phyloP scores from a whole-genome alignment of 305 asterid genomes.

The Solanum aculeatissimum region DNA sequence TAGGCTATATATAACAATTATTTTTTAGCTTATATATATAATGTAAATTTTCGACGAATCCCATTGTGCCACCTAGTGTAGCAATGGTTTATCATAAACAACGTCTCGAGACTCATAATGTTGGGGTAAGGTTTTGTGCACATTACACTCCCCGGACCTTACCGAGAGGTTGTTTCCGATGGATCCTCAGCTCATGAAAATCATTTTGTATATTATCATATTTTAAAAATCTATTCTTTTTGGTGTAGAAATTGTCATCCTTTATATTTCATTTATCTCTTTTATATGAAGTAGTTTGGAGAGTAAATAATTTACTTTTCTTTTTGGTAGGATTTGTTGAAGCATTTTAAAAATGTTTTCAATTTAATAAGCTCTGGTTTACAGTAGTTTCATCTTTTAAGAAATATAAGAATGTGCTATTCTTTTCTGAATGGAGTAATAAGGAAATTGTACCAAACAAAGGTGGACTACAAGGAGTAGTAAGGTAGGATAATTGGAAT shows the following conservation, averaged over 20 bases:
- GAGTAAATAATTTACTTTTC: not conserved
- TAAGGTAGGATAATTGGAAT: not conserved
- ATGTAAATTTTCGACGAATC: not conserved
- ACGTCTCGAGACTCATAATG: too few relatives aligned
- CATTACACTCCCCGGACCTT: too few relatives aligned
- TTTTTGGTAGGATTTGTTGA: not conserved
- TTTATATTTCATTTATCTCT: not conserved
- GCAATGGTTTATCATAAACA: too few relatives aligned
- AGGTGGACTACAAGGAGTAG: not conserved
- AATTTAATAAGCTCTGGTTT: not conserved
- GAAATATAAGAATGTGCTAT: not conserved
- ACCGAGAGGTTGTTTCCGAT: too few relatives aligned
- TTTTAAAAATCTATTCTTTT: not conserved
- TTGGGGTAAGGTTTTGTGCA: too few relatives aligned
- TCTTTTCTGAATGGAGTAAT: not conserved
- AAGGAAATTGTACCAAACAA: not conserved
- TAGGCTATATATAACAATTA: not conserved
- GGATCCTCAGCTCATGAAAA: too few relatives aligned
- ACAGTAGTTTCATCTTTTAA: not conserved
- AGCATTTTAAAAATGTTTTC: not conserved
- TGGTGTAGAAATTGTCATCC: not conserved
- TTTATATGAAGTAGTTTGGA: not conserved
- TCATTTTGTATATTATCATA: not conserved
- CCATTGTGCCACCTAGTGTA: too few relatives aligned
- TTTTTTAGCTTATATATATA: not conserved